A percentile compares a stretch with the other conserved stretches of the same genome.
These are phyloP conservation scores for Pythium dissimile DNA, from an alignment of 352 stramenopile species.

Conservation along the genomic window DNA sequence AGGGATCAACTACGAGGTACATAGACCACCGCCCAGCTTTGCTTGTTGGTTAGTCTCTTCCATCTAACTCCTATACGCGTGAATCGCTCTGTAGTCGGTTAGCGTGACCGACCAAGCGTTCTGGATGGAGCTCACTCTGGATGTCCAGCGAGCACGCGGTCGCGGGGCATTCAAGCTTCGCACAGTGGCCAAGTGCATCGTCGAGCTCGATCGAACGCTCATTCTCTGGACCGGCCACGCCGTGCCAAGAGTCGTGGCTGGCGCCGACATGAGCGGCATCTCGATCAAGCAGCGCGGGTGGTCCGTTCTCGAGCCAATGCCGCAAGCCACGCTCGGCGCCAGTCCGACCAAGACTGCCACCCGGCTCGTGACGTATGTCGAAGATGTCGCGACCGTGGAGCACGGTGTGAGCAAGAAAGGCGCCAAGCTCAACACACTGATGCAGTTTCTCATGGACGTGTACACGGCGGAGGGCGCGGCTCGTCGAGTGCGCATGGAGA, in stretches of 20 bases:
- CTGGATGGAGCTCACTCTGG: neutral
- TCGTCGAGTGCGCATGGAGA: neutral
- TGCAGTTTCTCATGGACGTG: neutral
- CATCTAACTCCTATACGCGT: too few species aligned
- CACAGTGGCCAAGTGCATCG: neutral
- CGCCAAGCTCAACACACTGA: neutral
- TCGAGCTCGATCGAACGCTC: conserved; percentile 1
- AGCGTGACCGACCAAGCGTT: neutral
- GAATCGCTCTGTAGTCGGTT: neutral
- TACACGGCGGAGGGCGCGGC: neutral
- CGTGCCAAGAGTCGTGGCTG: neutral
- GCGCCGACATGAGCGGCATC: conserved; percentile 5
- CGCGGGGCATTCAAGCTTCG: neutral
- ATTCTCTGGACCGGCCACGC: conserved; percentile 6
- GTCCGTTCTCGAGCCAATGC: neutral
- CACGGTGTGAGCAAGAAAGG: neutral
- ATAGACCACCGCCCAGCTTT: too few species aligned
- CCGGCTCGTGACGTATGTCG: neutral
- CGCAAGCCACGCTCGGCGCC: neutral
- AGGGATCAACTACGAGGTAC: neutral
- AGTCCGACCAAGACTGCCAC: neutral
- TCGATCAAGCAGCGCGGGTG: conserved; percentile 3
- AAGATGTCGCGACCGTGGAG: neutral
- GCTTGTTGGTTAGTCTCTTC: too few species aligned
- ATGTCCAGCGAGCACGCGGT: neutral